Base-by-base conservation (phyloP, 768 basidiomycete genomes). In the Trametes gibbosa region DNA sequence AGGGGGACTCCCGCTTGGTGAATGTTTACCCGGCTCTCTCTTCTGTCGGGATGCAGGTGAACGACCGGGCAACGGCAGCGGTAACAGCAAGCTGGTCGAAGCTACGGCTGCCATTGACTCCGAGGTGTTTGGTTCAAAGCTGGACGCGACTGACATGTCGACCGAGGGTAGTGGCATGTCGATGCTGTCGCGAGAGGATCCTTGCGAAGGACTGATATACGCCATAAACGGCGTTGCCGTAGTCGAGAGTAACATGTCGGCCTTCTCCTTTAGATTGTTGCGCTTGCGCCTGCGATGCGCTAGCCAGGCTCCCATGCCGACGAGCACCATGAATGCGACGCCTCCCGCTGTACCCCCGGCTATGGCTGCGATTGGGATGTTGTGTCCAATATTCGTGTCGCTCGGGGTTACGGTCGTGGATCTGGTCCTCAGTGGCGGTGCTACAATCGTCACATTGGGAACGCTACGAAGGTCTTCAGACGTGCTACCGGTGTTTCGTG, bases 371-470 rank as follows among this genome's bases (percentile, higher is more conserved):
- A 16, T 27, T 10, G 27, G 42, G 21, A 23, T 9, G 6, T 5
- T 32, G 16, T 27, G 27, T 29, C 27, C 46, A 7, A 1, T 48
- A 16, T 12, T 13, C 12, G 37, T 39, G 4, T 35, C 14, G 6
- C 13, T 39, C 13, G 3, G 5, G 17, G 37, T 39, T 39, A 39
- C 6, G 6, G 37, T 39, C 16, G 37, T 39, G 10, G 29, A 5
- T 10, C 5, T 32, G 10, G 29, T 32, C 29, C 5, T 32, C 29
- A 32, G 10, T 5, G 29, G 29, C 5, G 37, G 37, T 14, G 17
- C 37, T 16, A 48, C 27, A 49, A 61, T 61, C 5, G 49, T 55
- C 23, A 12, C 35, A 19, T 55, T 46, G 34, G 59, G 24, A 17
- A 50, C 23, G 25, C 59, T 61, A 17, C 37, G 25, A 34, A 32